Conservation (phyloP, 768 basidiomycete genomes). For the Kwoniella mangroviensis region DNA sequence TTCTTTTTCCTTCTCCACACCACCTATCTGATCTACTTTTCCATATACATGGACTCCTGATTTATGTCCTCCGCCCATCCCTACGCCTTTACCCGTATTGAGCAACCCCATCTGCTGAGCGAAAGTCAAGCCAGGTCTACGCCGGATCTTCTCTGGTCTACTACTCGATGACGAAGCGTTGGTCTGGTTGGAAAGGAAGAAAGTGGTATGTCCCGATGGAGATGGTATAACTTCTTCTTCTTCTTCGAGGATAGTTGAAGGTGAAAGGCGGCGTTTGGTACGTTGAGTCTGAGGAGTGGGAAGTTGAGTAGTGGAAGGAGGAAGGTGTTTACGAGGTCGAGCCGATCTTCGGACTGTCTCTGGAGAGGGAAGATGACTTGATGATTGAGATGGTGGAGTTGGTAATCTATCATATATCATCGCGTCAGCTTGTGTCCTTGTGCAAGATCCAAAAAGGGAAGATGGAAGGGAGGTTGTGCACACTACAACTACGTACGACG, state of each 20-base stretch:
- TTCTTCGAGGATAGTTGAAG: neutral
- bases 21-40: constrained; percentile 36
- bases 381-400: constrained; percentile 36
- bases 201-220: constrained; percentile 47
- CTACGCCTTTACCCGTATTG: constrained; percentile 37
- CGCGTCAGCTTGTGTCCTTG: neutral
- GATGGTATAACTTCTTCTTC: constrained; percentile 21
- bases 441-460: neutral
- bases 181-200: constrained; percentile 37
- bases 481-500: constrained; percentile 31
- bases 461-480: neutral
- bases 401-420: constrained; percentile 25
- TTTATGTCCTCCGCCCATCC: constrained; percentile 42
- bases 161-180: constrained; percentile 1
- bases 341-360: constrained; percentile 36
- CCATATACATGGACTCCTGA: constrained; percentile 29
- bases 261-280: constrained; percentile 20
- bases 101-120: constrained; percentile 51
- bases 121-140: constrained; percentile 50
- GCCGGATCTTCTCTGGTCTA: constrained; percentile 26
- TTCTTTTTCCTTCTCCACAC: neutral
- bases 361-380: constrained; percentile 43
- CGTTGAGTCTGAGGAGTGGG: constrained; percentile 52
- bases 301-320: constrained; percentile 14
- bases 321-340: constrained; percentile 26